Base-by-base conservation (phyloP, 805 yeast species). In the Metschnikowia borealis region DNA sequence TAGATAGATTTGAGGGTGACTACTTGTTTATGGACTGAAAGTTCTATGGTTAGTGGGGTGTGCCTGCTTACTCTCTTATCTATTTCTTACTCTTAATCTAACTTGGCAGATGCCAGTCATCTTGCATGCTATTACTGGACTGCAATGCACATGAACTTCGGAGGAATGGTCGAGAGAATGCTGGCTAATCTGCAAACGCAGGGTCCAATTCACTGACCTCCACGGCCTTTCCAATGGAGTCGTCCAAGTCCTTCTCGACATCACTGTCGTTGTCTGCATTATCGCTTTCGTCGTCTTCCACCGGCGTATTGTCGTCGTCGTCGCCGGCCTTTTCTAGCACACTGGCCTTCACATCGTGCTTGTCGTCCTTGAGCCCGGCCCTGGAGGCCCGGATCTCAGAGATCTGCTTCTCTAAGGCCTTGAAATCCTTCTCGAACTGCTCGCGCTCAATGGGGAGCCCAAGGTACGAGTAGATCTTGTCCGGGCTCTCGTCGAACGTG, bases 131-230 rank as follows among this genome's bases (percentile, higher is more conserved):
- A 26, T 26, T 26, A 26, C 11, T 26, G 29, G 29, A 26, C 29
- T 26, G 29, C 29, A 26, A 26, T 26, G 29, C 29, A 26, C 47
- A 4, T 26, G 29, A 10, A 26, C 29, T 26, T 26, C 11, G 29
- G 29, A 11, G 3, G 13, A 26, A 8, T 10, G 10, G 2, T 26
- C 29, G 11, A 10, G 8, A 26, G 11, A 10, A 3, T 26, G 11
- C 11, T 26, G 29, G 4, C 29, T 44, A 55, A 3, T 62, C 58
- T 40, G 60, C 63, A 46, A 61, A 61, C 20, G 59, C 64, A 10
- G 65, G 65, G 40, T 61, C 65, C 57, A 61, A 58, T 33, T 57
- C 59, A 41, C 56, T 58, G 3, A 33, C 39, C 36, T 36, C 41
- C 46, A 37, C 52, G 15, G 45, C 41, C 36, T 38, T 44, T 23